These are phyloP conservation scores for Salix brachista DNA, from an alignment of 345 rosid genomes.

Conservation along the genomic window DNA sequence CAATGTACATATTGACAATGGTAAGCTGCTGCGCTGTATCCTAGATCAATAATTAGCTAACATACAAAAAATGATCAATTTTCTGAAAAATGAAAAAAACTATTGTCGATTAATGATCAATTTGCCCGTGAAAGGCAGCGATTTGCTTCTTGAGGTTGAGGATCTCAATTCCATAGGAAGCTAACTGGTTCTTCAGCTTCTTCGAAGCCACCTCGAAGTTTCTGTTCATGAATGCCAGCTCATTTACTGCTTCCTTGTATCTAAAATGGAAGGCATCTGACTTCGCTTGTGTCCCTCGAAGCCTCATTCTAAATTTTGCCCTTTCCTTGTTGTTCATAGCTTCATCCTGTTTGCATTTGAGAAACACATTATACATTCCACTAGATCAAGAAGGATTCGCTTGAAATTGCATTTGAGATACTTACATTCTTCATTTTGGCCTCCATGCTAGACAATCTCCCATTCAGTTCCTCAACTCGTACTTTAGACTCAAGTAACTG, in stretches of 20 bases:
- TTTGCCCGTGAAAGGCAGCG: constrained; percentile 18
- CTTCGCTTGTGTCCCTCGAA: constrained; percentile 71
- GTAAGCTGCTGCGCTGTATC: neutral
- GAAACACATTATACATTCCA: neutral
- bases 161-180: constrained; percentile 48
- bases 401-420: neutral
- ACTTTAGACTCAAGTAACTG: constrained; percentile 42
- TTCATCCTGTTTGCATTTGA: neutral
- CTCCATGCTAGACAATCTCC: constrained; percentile 42
- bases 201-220: constrained; percentile 62
- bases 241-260: constrained; percentile 45
- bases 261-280: constrained; percentile 53
- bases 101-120: neutral
- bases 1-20: neutral
- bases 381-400: neutral
- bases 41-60: neutral
- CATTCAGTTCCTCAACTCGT: constrained; percentile 37
- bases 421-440: constrained; percentile 45
- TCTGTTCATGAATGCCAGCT: constrained; percentile 51
- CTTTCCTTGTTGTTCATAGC: constrained; percentile 36
- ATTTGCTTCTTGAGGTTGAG: constrained; percentile 73
- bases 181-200: constrained; percentile 54
- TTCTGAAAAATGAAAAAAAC: too few relatives aligned
- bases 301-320: constrained; percentile 72
- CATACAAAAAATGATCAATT: neutral